Evolutionary conservation across 192 early-diverging fungal genomes (phyloP), one percentile per base, ranked within the genome.

Genomic region (Cladochytrium replicatum): DNA sequence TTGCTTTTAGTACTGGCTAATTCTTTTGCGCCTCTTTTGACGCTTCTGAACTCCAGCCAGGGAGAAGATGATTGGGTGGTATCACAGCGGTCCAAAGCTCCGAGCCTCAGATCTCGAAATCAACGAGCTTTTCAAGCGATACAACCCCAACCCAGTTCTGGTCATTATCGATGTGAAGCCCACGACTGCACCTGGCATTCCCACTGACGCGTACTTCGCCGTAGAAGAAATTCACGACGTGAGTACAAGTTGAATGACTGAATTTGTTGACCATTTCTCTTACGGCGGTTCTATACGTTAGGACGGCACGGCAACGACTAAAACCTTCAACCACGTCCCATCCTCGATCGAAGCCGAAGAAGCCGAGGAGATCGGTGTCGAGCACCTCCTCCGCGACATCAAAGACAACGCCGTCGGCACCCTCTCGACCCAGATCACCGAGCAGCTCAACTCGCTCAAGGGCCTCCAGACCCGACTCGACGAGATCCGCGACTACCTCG

Each of bases 341-440:
- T 92, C 91, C 8, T 78, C 85, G 41, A 94, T 99, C 51, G 93
- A 92, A 30, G 96, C 96, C 3, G 96, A 99, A 63, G 96, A 99
- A 67, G 88, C 93, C n/a, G 96, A 99, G 72, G 96, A 99, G 61
- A 97, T 99, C 64, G 96, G 96, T 28, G 96, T 99, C 0, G 96
- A 99, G 61, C 96, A 99, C 52, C 69, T 99, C 58, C 72, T 99
- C 45, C 82, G 96, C 49, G 96, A 99, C 59, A 94, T 99, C 61
- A 99, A 97, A 65, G 96, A 99, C 66, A 94, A 83, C 45, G 78
- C 88, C n/a, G 83, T 88, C 23, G 93, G 96, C 1, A 90, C 91
- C 15, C 69, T 99, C 30, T 91, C 91, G 0, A 93, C 87, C n/a
- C 83, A 90, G 21, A 81, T 99, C 46, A 84, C 80, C 3, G 81